Base-by-base conservation (phyloP, 257 asterid species). In the Nicotiana benthamiana region DNA sequence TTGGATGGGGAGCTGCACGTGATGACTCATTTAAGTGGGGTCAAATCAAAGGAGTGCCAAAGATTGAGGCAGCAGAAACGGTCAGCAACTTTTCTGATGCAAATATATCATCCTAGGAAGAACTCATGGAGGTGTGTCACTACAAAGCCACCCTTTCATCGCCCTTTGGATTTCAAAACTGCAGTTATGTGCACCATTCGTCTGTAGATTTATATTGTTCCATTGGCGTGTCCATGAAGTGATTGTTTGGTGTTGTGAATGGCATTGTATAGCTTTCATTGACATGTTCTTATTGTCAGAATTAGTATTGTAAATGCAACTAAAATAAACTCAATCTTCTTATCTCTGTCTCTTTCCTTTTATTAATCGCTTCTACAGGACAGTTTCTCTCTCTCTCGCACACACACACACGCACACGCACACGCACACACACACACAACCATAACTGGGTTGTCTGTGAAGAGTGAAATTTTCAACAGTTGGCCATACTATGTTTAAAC, bases 1-100 rank as follows among this genome's bases (percentile, higher is more conserved):
- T 75, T 93, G 82, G 91, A 91, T 24, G 92, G 92, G 80, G 94
- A 95, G 86, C 91, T 95, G 70, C 90, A 93, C 86, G 83, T 95
- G 53, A 82, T 93, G 30, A 84, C 87, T 54, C 88, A 83, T 79
- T 20, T 88, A 75, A 88, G 32, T 59, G 88, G 84, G 72, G 66
- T 59, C 18, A 87, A 83, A 30, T 30, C 87, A 46, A 46, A 86
- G 26, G 89, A 90, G 72, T 48, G 88, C 75, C 75, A 86, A 56
- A 85, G 87, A 75, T 30, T 81, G 61, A 90, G 93, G 72, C 91
- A 86, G 80, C 90, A 85, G n/a, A 91, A 90, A 85, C 92, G 92
- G 86, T 82, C 93, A 28, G 64, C 89, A 20, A 64, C 93, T 7
- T 81, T 93, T 83, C 86, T 89, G 6, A 79, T 89, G 78, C 98